A percentile compares a stretch with the other conserved stretches of the same genome.
Conservation (phyloP, 768 basidiomycete species). For the Pleurotus tuoliensis region DNA sequence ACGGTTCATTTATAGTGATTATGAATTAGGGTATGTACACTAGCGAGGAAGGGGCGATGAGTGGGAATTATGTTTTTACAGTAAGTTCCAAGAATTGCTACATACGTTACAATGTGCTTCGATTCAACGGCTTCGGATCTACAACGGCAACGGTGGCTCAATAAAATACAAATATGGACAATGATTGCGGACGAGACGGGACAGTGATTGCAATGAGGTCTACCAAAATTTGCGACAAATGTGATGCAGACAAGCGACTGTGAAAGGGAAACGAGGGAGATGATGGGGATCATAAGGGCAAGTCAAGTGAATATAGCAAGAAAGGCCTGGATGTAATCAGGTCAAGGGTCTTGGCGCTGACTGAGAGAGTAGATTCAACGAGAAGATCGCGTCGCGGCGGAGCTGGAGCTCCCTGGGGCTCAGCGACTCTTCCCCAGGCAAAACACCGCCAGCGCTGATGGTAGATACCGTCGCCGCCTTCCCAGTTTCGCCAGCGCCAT, state of each 20-base stretch:
- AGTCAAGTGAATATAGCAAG: not conserved
- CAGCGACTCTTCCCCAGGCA: slow-evolving; percentile 5
- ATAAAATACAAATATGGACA: not conserved
- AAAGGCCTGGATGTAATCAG: not conserved
- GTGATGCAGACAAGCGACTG: not conserved
- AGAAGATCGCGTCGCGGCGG: slow-evolving; percentile 2
- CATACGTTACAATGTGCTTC: too few relatives aligned
- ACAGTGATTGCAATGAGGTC: not conserved
- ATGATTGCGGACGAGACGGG: not conserved
- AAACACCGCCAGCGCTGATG: not conserved
- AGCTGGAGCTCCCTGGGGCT: slow-evolving; percentile 4
- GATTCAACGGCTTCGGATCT: too few relatives aligned
- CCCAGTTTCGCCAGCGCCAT: not conserved
- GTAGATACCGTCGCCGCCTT: not conserved
- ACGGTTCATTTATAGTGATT: too few relatives aligned
- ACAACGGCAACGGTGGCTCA: too few relatives aligned
- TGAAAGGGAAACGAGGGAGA: too few relatives aligned
- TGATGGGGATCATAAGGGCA: not conserved
- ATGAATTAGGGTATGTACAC: too few relatives aligned
- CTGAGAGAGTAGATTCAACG: slow-evolving; percentile 1
- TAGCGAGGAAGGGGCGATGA: too few relatives aligned
- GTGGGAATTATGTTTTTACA: too few relatives aligned
- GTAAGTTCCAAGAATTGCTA: too few relatives aligned
- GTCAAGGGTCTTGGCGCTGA: slow-evolving; percentile 4
- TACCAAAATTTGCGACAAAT: slow-evolving; percentile 2